Conservation (phyloP, 2,329 filamentous ascomycete genomes). For the Aspergillus intermedius region DNA sequence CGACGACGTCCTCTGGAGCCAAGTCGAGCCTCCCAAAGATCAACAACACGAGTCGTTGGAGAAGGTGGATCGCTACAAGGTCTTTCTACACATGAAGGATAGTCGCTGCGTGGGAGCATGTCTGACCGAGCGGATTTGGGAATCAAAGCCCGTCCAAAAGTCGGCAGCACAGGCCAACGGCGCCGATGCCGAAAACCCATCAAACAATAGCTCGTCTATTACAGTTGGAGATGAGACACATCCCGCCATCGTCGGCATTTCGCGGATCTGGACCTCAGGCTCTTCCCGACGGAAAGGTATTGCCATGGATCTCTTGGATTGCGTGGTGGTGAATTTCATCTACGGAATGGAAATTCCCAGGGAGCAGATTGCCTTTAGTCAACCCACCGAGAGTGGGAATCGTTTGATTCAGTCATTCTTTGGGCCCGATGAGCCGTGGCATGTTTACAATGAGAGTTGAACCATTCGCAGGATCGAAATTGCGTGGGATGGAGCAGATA, state of each 20-base stretch:
- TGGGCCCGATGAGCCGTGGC: constrained; percentile 50
- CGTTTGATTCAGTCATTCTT: constrained; percentile 54
- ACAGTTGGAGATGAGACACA: constrained; percentile 38
- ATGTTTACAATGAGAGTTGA: constrained; percentile 50
- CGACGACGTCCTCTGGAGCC: constrained; percentile 53
- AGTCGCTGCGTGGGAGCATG: constrained; percentile 58
- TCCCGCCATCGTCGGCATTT: constrained; percentile 54
- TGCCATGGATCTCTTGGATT: constrained; percentile 52
- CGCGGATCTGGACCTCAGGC: constrained; percentile 59
- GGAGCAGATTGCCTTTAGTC: constrained; percentile 55
- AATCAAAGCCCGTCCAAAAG: constrained; percentile 47
- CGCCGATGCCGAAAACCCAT: not conserved
- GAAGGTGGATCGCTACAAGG: constrained; percentile 49
- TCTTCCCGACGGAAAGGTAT: constrained; percentile 52
- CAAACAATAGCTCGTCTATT: constrained; percentile 36
- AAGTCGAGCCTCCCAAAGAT: constrained; percentile 35
- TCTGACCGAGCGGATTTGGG: constrained; percentile 55
- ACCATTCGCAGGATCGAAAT: constrained; percentile 2
- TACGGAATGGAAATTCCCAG: constrained; percentile 51
- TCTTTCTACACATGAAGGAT: constrained; percentile 56
- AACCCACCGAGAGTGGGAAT: constrained; percentile 58
- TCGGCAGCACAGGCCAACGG: constrained; percentile 15
- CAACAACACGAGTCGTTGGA: constrained; percentile 26
- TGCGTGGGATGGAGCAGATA: not conserved
- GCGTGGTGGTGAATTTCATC: constrained; percentile 49